A percentile compares a stretch with the other conserved stretches of the same genome.
phyloP scores from a whole-genome alignment of 2,329 filamentous ascomycete species.

The Cordyceps fumosorosea region DNA sequence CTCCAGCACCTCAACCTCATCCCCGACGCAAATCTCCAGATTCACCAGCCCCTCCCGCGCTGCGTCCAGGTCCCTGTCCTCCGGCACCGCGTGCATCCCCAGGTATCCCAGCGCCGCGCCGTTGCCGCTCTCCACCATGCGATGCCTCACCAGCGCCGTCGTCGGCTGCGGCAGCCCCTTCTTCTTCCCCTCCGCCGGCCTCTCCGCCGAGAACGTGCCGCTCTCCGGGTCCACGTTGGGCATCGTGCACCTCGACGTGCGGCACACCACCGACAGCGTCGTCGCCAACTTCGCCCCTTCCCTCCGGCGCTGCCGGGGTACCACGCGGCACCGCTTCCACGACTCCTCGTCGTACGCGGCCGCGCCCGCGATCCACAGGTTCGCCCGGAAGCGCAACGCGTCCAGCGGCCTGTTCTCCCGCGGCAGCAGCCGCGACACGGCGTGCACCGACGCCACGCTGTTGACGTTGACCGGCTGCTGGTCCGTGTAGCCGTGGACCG shows the following conservation, averaged over 20 bases:
- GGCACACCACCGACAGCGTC: slow-evolving; percentile 17
- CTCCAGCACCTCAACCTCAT: slow-evolving; percentile 24
- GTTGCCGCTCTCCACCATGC: slow-evolving; percentile 22
- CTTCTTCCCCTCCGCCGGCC: slow-evolving; percentile 4
- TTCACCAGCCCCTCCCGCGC: slow-evolving; percentile 1
- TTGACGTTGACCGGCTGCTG: slow-evolving; percentile 18
- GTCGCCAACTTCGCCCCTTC: not conserved
- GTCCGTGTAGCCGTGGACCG: slow-evolving; percentile 18
- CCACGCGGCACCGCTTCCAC: slow-evolving; percentile 16
- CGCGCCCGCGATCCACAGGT: slow-evolving; percentile 16
- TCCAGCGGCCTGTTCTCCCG: slow-evolving; percentile 15
- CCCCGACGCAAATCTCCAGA: slow-evolving; percentile 20
- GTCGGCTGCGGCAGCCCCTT: slow-evolving; percentile 23
- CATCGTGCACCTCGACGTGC: slow-evolving; percentile 18
- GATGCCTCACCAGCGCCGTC: slow-evolving; percentile 18
- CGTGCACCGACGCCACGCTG: slow-evolving; percentile 17
- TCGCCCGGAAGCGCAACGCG: slow-evolving; percentile 18
- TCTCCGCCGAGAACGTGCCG: slow-evolving; percentile 8
- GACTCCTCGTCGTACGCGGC: slow-evolving; percentile 16
- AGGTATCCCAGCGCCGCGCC: slow-evolving; percentile 22
- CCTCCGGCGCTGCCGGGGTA: not conserved
- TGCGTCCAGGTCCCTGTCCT: slow-evolving; percentile 16
- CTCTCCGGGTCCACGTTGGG: slow-evolving; percentile 16
- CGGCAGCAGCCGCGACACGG: slow-evolving; percentile 15
- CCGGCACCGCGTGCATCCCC: slow-evolving; percentile 26